phyloP scores from a whole-genome alignment of 2,329 filamentous ascomycete genomes.

The Immersiporthe knoxdaviesiana region DNA sequence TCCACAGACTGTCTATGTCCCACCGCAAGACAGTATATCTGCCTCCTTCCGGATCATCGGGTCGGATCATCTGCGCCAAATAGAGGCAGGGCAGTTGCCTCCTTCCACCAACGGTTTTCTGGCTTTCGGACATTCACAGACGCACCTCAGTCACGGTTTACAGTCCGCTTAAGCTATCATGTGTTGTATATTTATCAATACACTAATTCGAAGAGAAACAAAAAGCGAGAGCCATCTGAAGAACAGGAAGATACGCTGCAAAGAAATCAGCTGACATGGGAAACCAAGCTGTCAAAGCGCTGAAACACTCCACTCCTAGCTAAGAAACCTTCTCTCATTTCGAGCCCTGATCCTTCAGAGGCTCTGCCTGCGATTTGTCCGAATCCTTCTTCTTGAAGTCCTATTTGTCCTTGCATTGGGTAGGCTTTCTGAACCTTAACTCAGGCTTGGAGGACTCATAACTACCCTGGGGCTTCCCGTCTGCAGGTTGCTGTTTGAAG shows the following conservation, averaged over 20 bases:
- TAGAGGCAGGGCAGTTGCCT: not conserved
- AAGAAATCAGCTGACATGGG: no score
- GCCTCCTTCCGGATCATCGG: not conserved
- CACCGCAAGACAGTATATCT: not conserved
- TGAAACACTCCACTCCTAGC: not conserved
- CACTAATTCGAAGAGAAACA: not conserved
- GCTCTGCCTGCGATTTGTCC: no score
- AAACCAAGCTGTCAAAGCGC: not conserved
- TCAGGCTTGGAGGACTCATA: not conserved
- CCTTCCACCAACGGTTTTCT: not conserved
- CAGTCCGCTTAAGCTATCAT: not conserved
- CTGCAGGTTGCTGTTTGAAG: not conserved
- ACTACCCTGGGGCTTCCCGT: not conserved
- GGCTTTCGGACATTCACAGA: not conserved
- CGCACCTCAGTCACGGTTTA: not conserved
- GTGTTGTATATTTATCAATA: no score
- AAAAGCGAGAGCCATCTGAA: not conserved
- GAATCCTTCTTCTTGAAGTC: no score
- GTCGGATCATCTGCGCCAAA: not conserved
- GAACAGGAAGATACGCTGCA: not conserved
- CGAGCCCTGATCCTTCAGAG: not conserved
- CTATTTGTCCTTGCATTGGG: no score
- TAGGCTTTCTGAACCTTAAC: not conserved
- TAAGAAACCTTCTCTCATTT: no score
- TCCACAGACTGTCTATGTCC: not conserved